Base-by-base conservation (phyloP, 2,329 filamentous ascomycete genomes). In the Fonsecaea pedrosoi region DNA sequence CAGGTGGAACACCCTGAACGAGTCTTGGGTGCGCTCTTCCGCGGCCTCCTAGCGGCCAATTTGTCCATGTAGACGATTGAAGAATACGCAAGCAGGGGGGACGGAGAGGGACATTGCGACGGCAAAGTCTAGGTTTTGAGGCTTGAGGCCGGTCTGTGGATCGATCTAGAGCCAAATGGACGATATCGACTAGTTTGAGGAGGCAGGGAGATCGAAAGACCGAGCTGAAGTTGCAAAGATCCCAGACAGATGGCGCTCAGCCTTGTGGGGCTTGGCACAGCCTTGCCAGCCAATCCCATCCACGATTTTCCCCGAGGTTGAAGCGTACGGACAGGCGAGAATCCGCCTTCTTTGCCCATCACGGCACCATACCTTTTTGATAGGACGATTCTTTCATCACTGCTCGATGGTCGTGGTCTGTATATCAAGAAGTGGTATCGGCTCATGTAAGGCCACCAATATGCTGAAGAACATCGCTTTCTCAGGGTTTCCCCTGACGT, bases 1-100 rank as follows among this genome's bases (percentile, higher is more conserved):
- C 69, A 70, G 9, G 58, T 70, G 4, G 59, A 45, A 34, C 69
- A 70, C 1, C 69, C 69, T 18, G 64, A 66, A 40, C 67, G 54
- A 13, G 64, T 56, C 59, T 70, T 70, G 8, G 65, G 65, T 38
- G 55, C 57, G 37, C 65, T 67, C 40, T 56, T 67, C 7, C 63
- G 63, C 25, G 37, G 37, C 55, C n/a, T 58, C 37, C 37, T 58
- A 7, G 21, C 37, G 1, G 37, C 18, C 35, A 58, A 42, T 25
- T 58, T 40, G 37, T 40, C 35, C 55, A 58, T 58, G 54, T n/a
- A 12, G 8, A 37, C 55, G 25, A 15, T 21, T 18, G 10, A 12
- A 30, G 55, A 35, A 30, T 21, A 30, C 34, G 37, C 12, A 38
- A 21, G 55, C 32, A 42, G 55, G 37, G 30, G 12, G 21, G 7